phyloP scores from a whole-genome alignment of 2,329 filamentous ascomycete species.

The Aspergillus sp. region DNA sequence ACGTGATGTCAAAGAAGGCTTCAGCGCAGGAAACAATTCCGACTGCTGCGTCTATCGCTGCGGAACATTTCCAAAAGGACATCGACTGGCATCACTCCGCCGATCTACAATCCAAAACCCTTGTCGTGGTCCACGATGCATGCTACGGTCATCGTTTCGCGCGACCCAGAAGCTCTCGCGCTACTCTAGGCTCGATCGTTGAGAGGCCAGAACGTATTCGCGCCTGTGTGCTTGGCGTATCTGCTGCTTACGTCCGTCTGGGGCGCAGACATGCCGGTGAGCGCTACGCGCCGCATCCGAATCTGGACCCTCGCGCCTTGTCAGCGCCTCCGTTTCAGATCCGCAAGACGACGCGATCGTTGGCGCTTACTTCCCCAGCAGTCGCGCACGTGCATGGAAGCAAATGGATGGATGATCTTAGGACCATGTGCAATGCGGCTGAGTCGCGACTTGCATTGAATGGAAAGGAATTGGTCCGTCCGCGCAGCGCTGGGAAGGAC shows the following conservation, averaged over 20 bases:
- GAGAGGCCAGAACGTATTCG: constrained; percentile 88
- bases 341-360: constrained; percentile 64
- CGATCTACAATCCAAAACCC: constrained; percentile 49
- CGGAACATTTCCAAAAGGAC: constrained; percentile 63
- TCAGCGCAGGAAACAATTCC: constrained; percentile 16
- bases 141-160: constrained; percentile 94
- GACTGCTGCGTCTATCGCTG: constrained; percentile 56
- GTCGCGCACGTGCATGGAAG: constrained; percentile 87
- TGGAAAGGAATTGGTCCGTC: constrained; percentile 69
- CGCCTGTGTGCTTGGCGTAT: constrained; percentile 73
- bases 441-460: constrained; percentile 69
- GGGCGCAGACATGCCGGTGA: constrained; percentile 72
- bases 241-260: constrained; percentile 82
- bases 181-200: constrained; percentile 70
- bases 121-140: constrained; percentile 84
- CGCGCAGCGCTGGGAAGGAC: constrained; percentile 35
- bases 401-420: constrained; percentile 90
- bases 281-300: constrained; percentile 59
- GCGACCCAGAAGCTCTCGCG: constrained; percentile 68
- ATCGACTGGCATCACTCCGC: constrained; percentile 54
- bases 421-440: constrained; percentile 73
- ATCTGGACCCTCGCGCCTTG: constrained; percentile 48
- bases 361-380: constrained; percentile 65
- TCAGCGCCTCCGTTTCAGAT: constrained; percentile 73
- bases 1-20: constrained; percentile 23